phyloP scores from a whole-genome alignment of 1,284 basidiomycete genomes.

The Coniophora puteana region DNA sequence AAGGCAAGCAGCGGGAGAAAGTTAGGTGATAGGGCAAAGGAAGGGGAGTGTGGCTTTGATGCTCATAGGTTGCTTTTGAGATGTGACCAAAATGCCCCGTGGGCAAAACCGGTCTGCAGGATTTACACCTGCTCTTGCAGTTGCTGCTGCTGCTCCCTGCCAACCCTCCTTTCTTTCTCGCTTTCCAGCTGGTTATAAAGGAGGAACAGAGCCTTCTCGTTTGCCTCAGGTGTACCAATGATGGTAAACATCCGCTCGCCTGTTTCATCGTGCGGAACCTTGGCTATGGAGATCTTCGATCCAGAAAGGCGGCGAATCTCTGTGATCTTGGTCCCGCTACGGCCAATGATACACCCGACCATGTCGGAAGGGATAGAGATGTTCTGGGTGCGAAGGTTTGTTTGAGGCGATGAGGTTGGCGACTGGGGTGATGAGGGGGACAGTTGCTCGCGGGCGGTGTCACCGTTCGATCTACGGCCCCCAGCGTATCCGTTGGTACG shows the following conservation, averaged over 20 bases:
- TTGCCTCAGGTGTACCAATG: conserved; percentile 92
- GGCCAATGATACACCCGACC: conserved; percentile 98
- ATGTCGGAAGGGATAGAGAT: conserved; percentile 99
- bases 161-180: conserved; percentile 90
- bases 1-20: too few species aligned
- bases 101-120: neutral
- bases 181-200: conserved; percentile 97
- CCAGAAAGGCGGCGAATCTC: conserved; percentile 97
- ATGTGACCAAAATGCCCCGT: too few species aligned
- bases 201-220: conserved; percentile 95
- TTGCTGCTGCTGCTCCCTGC: conserved; percentile 70
- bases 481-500: conserved; percentile 43
- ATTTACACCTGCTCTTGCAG: conserved; percentile 48
- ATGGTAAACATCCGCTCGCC: conserved; percentile 99
- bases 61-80: neutral
- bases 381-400: conserved; percentile 94
- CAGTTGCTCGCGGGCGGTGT: conserved; percentile 38
- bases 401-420: conserved; percentile 46
- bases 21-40: too few species aligned
- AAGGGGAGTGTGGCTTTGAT: too few species aligned
- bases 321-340: conserved; percentile 96
- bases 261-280: conserved; percentile 96
- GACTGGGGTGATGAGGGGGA: conserved; percentile 59
- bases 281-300: conserved; percentile 96
- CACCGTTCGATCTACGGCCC: conserved; percentile 59